These are phyloP conservation scores for Hura crepitans DNA, from an alignment of 441 rosid species.

Conservation along the genomic window DNA sequence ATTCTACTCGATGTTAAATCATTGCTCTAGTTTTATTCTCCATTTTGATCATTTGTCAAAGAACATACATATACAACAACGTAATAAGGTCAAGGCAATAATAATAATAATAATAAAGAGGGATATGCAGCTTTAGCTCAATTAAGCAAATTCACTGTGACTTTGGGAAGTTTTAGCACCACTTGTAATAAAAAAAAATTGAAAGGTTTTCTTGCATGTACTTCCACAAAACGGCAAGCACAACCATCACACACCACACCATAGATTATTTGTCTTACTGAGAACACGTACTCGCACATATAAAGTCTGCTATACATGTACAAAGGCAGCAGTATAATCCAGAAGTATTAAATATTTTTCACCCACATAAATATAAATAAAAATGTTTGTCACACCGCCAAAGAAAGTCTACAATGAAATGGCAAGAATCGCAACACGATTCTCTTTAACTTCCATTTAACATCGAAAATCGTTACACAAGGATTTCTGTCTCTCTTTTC, in stretches of 20 bases:
- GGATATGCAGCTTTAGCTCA: no score
- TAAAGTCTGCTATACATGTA: background rate
- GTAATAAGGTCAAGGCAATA: no score
- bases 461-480: conserved; percentile 4
- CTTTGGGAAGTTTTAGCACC: no score
- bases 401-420: background rate
- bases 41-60: no score
- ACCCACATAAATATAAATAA: background rate
- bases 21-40: no score
- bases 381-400: background rate
- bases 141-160: no score
- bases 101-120: no score
- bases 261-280: background rate
- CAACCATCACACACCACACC: background rate
- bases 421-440: background rate
- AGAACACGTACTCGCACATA: background rate
- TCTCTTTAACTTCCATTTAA: conserved; percentile 12
- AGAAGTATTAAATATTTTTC: background rate
- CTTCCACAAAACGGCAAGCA: background rate
- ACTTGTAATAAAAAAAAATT: no score
- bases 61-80: no score
- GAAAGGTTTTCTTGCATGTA: no score
- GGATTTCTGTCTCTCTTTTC: background rate
- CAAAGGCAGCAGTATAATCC: background rate
- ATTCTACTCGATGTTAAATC: no score